Evolutionary conservation across 306 rosid species (phyloP), one percentile per base, ranked within the genome.

Genomic region (Fragaria ananassa): DNA sequence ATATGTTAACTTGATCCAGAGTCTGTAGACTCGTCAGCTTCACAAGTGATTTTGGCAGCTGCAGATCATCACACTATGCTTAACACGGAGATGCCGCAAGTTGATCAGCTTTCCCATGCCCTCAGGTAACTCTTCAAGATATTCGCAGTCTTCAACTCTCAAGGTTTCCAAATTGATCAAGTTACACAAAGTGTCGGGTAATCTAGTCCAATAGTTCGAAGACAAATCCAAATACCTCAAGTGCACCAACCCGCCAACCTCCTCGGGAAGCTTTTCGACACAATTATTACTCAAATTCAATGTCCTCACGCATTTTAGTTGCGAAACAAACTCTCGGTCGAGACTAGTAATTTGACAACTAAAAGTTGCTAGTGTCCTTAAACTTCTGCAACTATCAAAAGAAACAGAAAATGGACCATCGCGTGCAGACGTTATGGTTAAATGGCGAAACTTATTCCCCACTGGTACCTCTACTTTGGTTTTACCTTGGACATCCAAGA

Each of bases 81-180:
- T 6, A 62, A 73, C 66, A 73, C 17, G 21, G 11, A 74, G 68
- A 74, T 37, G 8, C 41, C 41, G 41, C 41, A 5, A 74, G 27
- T 41, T 58, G 37, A 6, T 47, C 6, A 62, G 46, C 17, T 62
- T 74, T 61, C 39, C 61, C 12, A 60, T 61, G 10, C 0, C 78
- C 35, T 58, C 23, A 0, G 71, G 78, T 27, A 45, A 51, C 34
- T 18, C 1, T 6, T 35, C 3, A 8, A 64, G 68, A 1, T 0
- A 0, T 0, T 0, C 0, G 9, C 44, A 45, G 4, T 1, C 0
- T 5, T 1, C 49, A 5, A 74, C 1, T 45, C 35, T 18, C 42
- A 62, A 31, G 44, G 56, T 74, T 44, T 74, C 46, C 27, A 74
- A 2, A 61, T 74, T 74, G 56, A 44, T 2, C 46, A 61, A 74